These are phyloP conservation scores for Lolium perenne DNA, from an alignment of 176 grass and related monocot genomes.

Conservation along the genomic window DNA sequence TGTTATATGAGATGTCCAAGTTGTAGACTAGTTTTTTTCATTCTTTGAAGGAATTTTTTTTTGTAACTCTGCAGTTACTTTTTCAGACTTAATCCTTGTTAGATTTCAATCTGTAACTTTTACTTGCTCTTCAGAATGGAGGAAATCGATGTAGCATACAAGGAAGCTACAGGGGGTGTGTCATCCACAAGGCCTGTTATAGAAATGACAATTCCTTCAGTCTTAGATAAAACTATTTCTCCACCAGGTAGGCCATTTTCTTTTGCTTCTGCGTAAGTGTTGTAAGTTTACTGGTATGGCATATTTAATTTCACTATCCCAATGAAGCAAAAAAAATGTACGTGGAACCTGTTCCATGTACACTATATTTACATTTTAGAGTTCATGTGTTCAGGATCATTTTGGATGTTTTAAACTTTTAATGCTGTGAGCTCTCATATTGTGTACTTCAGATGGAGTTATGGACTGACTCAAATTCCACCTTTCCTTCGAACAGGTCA, in stretches of 20 bases:
- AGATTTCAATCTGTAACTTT: conserved; percentile 20
- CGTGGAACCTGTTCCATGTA: neutral
- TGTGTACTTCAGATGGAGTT: conserved; percentile 1
- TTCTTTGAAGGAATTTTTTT: conserved; percentile 1
- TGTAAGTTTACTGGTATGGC: conserved; percentile 21
- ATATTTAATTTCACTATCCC: conserved; percentile 26
- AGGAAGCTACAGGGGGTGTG: conserved; percentile 73
- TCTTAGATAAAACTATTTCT: conserved; percentile 94
- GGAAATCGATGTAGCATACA: conserved; percentile 85
- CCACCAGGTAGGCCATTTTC: conserved; percentile 66
- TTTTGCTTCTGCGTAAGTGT: conserved; percentile 5
- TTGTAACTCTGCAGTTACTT: neutral
- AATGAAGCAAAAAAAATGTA: conserved; percentile 20
- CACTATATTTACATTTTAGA: conserved; percentile 5
- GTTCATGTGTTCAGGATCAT: conserved; percentile 26
- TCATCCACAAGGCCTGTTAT: conserved; percentile 94
- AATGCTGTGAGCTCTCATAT: conserved; percentile 13
- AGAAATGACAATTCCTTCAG: conserved; percentile 98
- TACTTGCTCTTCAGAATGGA: conserved; percentile 70
- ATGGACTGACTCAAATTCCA: conserved; percentile 23
- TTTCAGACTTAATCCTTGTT: conserved; percentile 17
- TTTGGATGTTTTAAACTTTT: conserved; percentile 28
- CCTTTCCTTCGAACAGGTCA: conserved; percentile 67
- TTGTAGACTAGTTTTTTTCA: conserved; percentile 21
- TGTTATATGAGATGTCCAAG: conserved; percentile 8